A percentile compares a stretch with the other conserved stretches of the same genome.
phyloP scores from a whole-genome alignment of 2,329 filamentous ascomycete genomes.

The Diaporthe destruens region DNA sequence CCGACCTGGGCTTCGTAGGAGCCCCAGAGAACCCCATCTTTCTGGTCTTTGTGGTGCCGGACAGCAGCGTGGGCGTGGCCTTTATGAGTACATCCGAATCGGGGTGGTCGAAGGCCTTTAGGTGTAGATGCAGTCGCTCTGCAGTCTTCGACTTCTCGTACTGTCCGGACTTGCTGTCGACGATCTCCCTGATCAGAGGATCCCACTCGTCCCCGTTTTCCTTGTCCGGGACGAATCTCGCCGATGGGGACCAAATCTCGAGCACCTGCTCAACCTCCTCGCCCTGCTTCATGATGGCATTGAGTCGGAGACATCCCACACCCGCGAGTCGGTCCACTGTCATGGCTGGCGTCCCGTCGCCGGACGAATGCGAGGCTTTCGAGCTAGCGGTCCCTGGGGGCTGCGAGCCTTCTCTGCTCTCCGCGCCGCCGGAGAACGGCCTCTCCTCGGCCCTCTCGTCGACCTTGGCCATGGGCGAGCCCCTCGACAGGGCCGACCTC shows the following conservation, averaged over 20 bases:
- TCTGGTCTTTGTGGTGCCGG: conserved; percentile 82
- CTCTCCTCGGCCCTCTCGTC: conserved; percentile 64
- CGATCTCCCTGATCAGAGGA: conserved; percentile 77
- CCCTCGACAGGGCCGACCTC: conserved; percentile 67
- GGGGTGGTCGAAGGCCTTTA: conserved; percentile 81
- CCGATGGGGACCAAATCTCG: conserved; percentile 78
- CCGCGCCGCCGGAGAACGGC: conserved; percentile 50
- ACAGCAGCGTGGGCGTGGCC: conserved; percentile 87
- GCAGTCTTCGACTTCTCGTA: conserved; percentile 80
- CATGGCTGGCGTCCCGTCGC: conserved; percentile 57
- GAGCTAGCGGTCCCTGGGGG: conserved; percentile 72
- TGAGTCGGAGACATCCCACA: conserved; percentile 82
- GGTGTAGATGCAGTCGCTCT: conserved; percentile 82
- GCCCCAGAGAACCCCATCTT: conserved; percentile 96
- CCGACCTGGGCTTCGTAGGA: conserved; percentile 87
- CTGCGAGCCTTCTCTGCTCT: conserved; percentile 58
- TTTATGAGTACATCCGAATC: conserved; percentile 87
- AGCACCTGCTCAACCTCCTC: conserved; percentile 82
- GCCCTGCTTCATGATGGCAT: conserved; percentile 77
- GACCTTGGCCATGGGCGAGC: conserved; percentile 67
- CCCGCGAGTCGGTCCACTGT: conserved; percentile 78
- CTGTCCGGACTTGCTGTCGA: conserved; percentile 78
- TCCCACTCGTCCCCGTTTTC: conserved; percentile 77
- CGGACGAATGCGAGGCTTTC: conserved; percentile 52
- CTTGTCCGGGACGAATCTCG: conserved; percentile 66